These are phyloP conservation scores for Malus sylvestris DNA, from an alignment of 306 rosid genomes.

Conservation along the genomic window DNA sequence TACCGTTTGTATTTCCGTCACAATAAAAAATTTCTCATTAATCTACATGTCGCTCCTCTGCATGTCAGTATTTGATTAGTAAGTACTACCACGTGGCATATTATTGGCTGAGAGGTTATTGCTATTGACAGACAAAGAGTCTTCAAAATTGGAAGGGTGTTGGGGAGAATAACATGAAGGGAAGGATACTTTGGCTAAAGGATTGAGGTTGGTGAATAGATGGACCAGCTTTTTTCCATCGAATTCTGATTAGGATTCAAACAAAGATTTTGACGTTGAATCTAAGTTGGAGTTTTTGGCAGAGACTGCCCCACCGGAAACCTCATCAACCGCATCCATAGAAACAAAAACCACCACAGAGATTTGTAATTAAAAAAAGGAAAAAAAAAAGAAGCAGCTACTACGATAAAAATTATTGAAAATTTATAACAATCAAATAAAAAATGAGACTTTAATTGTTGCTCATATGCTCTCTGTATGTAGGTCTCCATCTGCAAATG, in stretches of 20 bases:
- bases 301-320: constrained; percentile 55
- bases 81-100: no score
- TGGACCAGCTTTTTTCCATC: constrained; percentile 83
- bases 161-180: no score
- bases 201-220: constrained; percentile 82
- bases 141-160: no score
- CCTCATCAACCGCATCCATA: constrained; percentile 91
- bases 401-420: constrained; percentile 7
- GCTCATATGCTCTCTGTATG: neutral
- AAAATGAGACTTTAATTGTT: constrained; percentile 1
- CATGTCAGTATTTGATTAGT: no score
- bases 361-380: neutral
- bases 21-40: no score
- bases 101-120: no score
- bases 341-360: constrained; percentile 27
- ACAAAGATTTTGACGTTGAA: constrained; percentile 34
- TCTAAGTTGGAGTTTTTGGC: constrained; percentile 64
- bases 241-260: constrained; percentile 57
- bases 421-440: neutral
- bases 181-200: constrained; percentile 41
- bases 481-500: neutral
- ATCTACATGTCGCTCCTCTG: no score
- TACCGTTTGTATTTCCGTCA: no score
- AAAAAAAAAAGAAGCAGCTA: neutral
- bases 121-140: no score